Evolutionary conservation across 805 yeast species (phyloP), one percentile per base, ranked within the genome.

Genomic region (Saturnispora quitensis): DNA sequence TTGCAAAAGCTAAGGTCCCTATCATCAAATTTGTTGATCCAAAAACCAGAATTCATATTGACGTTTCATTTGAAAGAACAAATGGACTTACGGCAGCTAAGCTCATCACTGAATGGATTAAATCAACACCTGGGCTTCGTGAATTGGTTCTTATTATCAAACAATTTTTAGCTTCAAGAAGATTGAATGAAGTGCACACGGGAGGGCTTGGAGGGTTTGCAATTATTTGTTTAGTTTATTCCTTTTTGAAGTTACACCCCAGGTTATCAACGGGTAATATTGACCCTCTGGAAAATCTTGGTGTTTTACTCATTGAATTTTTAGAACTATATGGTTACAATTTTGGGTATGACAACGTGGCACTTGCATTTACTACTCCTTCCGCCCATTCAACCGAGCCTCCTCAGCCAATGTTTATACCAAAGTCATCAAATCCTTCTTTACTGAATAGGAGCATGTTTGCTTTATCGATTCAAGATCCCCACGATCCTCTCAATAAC

Each of bases 201-300:
- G 99, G 99, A 48, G 98, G 98, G 0, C 70, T 91, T 5, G 98
- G 99, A 42, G 98, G 98, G 0, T 91, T 84, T 64, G 81, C 97
- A 7, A 86, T 88, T n/a, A 88, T 90, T 43, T 89, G 97, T 60
- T 62, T 93, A 62, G 89, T 86, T 17, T 82, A 82, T 60, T 81
- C 91, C 17, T 89, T 90, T 62, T 67, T 90, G 55, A 77, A 73
- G 58, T 70, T 86, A 55, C 98, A 91, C 64, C 96, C 96, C 15
- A 74, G 89, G 57, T 62, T 89, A 12, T 64, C 82, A 2, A 79
- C 95, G 0, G 74, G 78, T 6, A 79, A 80, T 45, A 84, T 89
- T 51, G 74, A 77, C 47, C 81, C 89, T 2, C 58, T 77, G 58
- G 85, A 84, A 42, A 91, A 93, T 62, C 67, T 91, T 52, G 99